These are phyloP conservation scores for Russula compacta DNA, from an alignment of 768 basidiomycete species.

Conservation along the genomic window DNA sequence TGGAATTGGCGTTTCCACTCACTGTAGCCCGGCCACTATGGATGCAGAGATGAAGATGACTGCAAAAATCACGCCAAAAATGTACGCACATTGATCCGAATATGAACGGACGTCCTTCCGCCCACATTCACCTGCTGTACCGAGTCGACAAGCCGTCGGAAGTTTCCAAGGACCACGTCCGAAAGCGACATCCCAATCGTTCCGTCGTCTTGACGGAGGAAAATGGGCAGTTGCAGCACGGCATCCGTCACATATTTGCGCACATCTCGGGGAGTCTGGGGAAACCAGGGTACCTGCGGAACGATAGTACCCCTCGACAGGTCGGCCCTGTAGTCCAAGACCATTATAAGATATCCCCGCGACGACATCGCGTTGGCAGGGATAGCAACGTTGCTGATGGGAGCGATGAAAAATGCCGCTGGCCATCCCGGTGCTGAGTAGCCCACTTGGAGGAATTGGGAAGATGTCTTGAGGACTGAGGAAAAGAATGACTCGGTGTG, in stretches of 20 bases:
- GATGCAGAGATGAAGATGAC: not conserved
- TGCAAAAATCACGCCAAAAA: not conserved
- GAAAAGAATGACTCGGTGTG: constrained; percentile 10
- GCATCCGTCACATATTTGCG: constrained; percentile 18
- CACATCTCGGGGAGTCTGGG: constrained; percentile 15
- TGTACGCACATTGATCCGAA: constrained; percentile 16
- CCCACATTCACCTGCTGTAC: constrained; percentile 12
- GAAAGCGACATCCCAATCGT: constrained; percentile 15
- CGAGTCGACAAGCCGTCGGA: constrained; percentile 11
- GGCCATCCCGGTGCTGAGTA: constrained; percentile 17
- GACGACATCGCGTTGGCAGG: constrained; percentile 13
- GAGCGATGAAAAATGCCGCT: constrained; percentile 5
- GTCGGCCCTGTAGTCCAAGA: constrained; percentile 15
- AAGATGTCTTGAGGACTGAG: constrained; percentile 4
- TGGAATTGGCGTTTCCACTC: constrained; percentile 21
- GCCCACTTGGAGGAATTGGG: constrained; percentile 7
- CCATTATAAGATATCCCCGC: constrained; percentile 13
- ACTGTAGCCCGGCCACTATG: constrained; percentile 18
- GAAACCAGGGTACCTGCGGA: constrained; percentile 16
- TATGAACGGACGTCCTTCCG: constrained; percentile 16
- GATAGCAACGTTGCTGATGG: not conserved
- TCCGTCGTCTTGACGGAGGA: constrained; percentile 18
- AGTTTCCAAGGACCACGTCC: constrained; percentile 17
- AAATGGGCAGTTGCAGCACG: constrained; percentile 16
- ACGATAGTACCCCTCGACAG: constrained; percentile 8